Conservation (phyloP, 352 stramenopile species). For the Globisporangium paddicum region DNA sequence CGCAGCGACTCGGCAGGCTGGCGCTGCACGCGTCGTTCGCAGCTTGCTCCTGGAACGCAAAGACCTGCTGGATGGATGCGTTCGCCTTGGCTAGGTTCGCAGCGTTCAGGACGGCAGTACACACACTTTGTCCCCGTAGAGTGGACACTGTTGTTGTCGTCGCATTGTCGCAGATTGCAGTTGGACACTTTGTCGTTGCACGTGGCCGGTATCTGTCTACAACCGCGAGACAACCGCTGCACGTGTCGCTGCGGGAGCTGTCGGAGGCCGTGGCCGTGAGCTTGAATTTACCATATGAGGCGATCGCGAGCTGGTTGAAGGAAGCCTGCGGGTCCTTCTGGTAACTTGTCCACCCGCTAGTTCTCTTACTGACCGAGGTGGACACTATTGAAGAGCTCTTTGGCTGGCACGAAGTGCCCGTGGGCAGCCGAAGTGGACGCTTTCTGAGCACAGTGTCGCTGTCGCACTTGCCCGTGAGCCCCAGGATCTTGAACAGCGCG, state of each 20-base stretch:
- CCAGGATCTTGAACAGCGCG: constrained; percentile 2
- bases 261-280: constrained; percentile 36
- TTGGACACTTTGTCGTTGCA: constrained; percentile 31
- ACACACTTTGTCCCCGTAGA: neutral
- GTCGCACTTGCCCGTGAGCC: constrained; percentile 2
- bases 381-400: neutral
- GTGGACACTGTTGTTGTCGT: neutral
- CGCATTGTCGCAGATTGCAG: constrained; percentile 17
- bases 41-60: constrained; percentile 33
- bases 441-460: constrained; percentile 7
- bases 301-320: neutral
- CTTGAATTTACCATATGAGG: constrained; percentile 45
- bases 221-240: constrained; percentile 40
- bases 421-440: constrained; percentile 5
- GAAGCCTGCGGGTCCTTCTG: neutral
- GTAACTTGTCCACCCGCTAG: constrained; percentile 1
- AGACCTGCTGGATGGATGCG: constrained; percentile 22
- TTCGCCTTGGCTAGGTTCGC: constrained; percentile 28
- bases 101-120: constrained; percentile 15
- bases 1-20: constrained; percentile 12
- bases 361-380: neutral
- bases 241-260: constrained; percentile 26
- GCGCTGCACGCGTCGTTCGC: constrained; percentile 48
- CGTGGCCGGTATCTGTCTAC: constrained; percentile 43
- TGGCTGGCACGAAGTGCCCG: neutral